A percentile compares a stretch with the other conserved stretches of the same genome.
phyloP scores from a whole-genome alignment of 148 eudicot species.

The Chenopodium berlandieri region DNA sequence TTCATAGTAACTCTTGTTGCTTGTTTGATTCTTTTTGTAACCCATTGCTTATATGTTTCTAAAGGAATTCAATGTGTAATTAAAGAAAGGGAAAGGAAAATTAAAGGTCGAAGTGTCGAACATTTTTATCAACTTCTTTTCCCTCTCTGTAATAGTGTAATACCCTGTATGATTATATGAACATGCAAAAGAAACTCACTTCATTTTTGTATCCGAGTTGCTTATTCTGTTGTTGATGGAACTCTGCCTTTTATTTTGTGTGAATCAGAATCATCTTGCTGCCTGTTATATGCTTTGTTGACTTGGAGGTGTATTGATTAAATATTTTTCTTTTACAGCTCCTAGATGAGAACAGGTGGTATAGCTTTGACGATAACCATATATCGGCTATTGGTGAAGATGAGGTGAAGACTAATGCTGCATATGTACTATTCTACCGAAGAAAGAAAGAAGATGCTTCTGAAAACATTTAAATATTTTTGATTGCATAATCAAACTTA shows the following conservation, averaged over 20 bases:
- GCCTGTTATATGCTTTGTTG: background rate
- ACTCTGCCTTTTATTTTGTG: background rate
- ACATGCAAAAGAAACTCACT: background rate
- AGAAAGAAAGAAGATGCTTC: constrained; percentile 45
- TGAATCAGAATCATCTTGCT: background rate
- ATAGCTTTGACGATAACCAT: constrained; percentile 84
- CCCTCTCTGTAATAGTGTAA: background rate
- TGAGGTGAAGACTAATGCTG: constrained; percentile 76
- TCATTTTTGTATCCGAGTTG: background rate
- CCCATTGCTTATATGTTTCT: background rate
- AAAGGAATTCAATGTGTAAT: background rate
- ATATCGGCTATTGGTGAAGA: constrained; percentile 73
- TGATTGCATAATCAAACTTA: background rate
- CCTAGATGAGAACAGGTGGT: constrained; percentile 80
- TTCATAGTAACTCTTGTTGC: background rate
- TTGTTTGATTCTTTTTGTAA: too few species aligned
- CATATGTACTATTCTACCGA: constrained; percentile 89
- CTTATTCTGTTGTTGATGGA: background rate
- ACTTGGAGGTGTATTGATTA: background rate
- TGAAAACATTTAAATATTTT: constrained; percentile 35
- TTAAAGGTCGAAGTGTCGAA: too few species aligned
- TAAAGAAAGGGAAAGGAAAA: background rate
- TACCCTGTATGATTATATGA: background rate
- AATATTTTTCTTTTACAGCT: constrained; percentile 44
- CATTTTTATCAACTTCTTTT: too few species aligned